phyloP scores from a whole-genome alignment of 2,329 filamentous ascomycete genomes.

The Penicillium hordei region DNA sequence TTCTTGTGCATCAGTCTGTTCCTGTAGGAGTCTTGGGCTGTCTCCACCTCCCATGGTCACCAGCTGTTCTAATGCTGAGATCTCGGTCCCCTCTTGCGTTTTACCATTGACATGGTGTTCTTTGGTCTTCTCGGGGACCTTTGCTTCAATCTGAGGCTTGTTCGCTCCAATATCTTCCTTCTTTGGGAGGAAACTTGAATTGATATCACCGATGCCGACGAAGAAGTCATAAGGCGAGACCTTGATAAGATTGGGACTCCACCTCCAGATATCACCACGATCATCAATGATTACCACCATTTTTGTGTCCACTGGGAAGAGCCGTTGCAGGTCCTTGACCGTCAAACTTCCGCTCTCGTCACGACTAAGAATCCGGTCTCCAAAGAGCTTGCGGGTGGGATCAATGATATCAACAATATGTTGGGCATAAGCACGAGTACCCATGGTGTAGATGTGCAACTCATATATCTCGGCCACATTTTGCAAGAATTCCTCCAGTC shows the following conservation, averaged over 20 bases:
- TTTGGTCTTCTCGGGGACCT: conserved; percentile 23
- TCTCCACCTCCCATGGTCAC: conserved; percentile 73
- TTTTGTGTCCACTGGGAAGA: conserved; percentile 95
- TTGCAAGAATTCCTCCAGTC: conserved; percentile 75
- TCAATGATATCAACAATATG: conserved; percentile 92
- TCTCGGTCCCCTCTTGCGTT: conserved; percentile 33
- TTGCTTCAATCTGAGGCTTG: conserved; percentile 41
- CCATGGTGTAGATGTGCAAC: conserved; percentile 98
- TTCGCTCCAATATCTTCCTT: conserved; percentile 54
- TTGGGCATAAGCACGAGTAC: conserved; percentile 90
- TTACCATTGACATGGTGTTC: conserved; percentile 38
- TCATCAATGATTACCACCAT: conserved; percentile 99
- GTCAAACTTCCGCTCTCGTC: conserved; percentile 95
- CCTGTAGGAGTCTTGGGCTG: conserved; percentile 65
- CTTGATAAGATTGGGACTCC: conserved; percentile 89
- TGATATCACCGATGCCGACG: conserved; percentile 96
- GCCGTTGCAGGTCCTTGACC: conserved; percentile 80
- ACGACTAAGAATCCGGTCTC: conserved; percentile 89
- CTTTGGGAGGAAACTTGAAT: conserved; percentile 93
- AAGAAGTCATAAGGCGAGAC: conserved; percentile 97
- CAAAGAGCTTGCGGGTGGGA: conserved; percentile 83
- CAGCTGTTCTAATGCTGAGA: conserved; percentile 69
- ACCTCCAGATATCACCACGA: conserved; percentile 92
- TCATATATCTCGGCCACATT: conserved; percentile 80
- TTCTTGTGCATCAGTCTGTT: conserved; percentile 82